phyloP scores from a whole-genome alignment of 2,329 filamentous ascomycete genomes.

The Dryadomyces quercus-mongolicae region DNA sequence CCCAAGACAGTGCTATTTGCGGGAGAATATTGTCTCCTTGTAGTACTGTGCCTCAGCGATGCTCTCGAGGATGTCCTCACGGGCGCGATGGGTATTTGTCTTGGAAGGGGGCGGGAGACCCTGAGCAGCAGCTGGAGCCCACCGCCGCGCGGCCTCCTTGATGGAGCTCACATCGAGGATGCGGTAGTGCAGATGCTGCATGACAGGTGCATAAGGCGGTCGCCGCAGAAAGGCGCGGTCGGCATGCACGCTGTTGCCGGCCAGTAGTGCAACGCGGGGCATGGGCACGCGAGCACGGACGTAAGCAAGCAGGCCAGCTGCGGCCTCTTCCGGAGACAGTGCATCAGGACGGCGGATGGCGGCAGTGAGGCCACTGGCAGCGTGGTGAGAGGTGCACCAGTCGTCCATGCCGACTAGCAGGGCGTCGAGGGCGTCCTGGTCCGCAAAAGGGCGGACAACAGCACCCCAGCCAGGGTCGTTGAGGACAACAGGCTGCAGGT shows the following conservation, averaged over 20 bases:
- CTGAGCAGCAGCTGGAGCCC: slow-evolving; percentile 40
- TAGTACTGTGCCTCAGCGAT: slow-evolving; percentile 87
- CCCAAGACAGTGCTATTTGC: not conserved
- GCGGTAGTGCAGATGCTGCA: slow-evolving; percentile 74
- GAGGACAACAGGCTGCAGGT: slow-evolving; percentile 47
- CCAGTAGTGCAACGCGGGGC: slow-evolving; percentile 57
- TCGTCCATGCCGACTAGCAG: slow-evolving; percentile 69
- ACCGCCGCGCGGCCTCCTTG: slow-evolving; percentile 80
- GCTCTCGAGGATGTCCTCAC: slow-evolving; percentile 86
- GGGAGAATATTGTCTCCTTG: slow-evolving; percentile 51
- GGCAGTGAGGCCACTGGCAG: slow-evolving; percentile 65
- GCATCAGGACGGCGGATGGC: slow-evolving; percentile 57
- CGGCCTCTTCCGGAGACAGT: slow-evolving; percentile 60
- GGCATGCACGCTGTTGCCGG: slow-evolving; percentile 87
- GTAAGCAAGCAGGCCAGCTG: slow-evolving; percentile 62
- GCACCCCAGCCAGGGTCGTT: slow-evolving; percentile 70
- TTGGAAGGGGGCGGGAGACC: slow-evolving; percentile 7
- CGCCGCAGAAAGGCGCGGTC: slow-evolving; percentile 71
- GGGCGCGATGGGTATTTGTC: slow-evolving; percentile 74
- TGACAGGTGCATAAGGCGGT: slow-evolving; percentile 59
- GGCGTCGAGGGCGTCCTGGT: slow-evolving; percentile 46
- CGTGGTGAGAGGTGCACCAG: slow-evolving; percentile 80
- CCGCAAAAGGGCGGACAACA: slow-evolving; percentile 38
- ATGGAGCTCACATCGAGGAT: slow-evolving; percentile 85
- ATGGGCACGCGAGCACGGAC: slow-evolving; percentile 61